phyloP scores from a whole-genome alignment of 306 rosid species.

The Sphenostylis stenocarpa region DNA sequence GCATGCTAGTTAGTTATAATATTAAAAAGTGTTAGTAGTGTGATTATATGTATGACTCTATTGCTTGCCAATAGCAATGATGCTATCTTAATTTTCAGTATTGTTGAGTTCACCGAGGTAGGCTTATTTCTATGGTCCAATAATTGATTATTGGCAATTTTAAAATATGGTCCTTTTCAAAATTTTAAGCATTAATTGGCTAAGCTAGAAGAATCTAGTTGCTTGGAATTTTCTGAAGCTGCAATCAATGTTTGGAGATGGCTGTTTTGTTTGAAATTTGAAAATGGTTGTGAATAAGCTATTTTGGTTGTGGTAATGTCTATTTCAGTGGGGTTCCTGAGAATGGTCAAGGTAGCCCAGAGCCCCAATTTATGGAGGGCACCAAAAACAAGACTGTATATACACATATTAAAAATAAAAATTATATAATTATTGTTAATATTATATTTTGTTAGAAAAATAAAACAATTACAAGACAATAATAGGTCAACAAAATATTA shows the following conservation, averaged over 20 bases:
- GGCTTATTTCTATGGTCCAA: not conserved
- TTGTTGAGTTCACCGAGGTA: not conserved
- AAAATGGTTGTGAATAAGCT: not conserved
- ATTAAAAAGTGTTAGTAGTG: not conserved
- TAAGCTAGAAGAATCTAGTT: slow-evolving; percentile 1
- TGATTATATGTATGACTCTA: slow-evolving; percentile 4
- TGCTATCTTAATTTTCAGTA: too few species aligned
- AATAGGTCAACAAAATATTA: too few species aligned
- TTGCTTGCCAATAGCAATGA: too few species aligned
- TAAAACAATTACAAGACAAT: too few species aligned
- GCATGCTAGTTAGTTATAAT: not conserved
- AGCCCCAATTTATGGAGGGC: too few species aligned
- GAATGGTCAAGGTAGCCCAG: too few species aligned
- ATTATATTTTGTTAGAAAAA: too few species aligned
- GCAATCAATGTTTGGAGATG: not conserved
- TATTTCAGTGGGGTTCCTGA: too few species aligned
- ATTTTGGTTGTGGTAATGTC: too few species aligned
- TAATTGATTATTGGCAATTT: not conserved
- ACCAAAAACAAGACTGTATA: too few species aligned
- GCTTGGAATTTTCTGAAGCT: slow-evolving; percentile 5
- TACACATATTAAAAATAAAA: too few species aligned
- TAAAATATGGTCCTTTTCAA: not conserved
- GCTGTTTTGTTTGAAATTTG: slow-evolving; percentile 11
- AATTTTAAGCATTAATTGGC: not conserved
- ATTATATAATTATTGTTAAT: too few species aligned